Conservation (phyloP, 345 rosid species). For the Hirschfeldia incana region DNA sequence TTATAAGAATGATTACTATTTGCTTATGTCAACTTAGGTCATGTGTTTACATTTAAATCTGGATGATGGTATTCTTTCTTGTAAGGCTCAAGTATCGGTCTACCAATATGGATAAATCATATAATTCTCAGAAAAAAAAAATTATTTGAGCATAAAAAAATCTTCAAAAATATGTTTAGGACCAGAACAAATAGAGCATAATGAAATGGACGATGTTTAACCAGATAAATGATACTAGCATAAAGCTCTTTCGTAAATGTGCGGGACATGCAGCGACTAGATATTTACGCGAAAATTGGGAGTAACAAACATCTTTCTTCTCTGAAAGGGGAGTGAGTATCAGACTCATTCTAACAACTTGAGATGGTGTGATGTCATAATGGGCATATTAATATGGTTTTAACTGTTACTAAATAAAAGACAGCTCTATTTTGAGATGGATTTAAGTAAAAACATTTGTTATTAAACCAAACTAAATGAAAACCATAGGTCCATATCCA, state of each 20-base stretch:
- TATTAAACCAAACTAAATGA: neutral
- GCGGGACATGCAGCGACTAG: neutral
- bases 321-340: neutral
- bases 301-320: slow-evolving; percentile 2
- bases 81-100: neutral
- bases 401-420: neutral
- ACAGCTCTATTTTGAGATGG: neutral
- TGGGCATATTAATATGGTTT: neutral
- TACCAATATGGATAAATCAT: neutral
- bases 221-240: neutral
- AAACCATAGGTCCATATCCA: neutral
- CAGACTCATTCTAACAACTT: neutral
- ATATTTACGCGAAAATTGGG: neutral
- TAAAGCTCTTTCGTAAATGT: neutral
- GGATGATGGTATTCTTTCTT: neutral
- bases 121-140: neutral
- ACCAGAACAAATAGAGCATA: neutral
- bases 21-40: neutral
- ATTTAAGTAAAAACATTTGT: neutral
- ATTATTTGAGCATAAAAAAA: neutral
- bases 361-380: neutral
- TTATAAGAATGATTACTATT: neutral
- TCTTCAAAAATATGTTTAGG: neutral
- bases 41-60: neutral
- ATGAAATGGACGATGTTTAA: neutral